phyloP scores from a whole-genome alignment of 305 asterid genomes.

The Solanum hybrid region DNA sequence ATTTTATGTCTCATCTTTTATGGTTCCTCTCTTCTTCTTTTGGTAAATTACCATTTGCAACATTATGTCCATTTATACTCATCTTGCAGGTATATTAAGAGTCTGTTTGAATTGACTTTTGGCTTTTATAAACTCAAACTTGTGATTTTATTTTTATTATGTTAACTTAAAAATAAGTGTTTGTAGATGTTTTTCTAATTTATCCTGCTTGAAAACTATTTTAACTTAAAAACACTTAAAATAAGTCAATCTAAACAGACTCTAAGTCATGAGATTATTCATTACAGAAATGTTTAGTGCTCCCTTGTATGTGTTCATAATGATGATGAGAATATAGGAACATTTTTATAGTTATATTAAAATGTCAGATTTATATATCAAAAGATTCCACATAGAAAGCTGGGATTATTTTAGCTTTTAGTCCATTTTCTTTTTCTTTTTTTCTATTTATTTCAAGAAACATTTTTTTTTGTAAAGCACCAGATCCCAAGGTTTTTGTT shows the following conservation, averaged over 20 bases:
- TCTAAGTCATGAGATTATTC: neutral
- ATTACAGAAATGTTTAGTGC: neutral
- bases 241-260: neutral
- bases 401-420: slow-evolving; percentile 17
- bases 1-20: neutral
- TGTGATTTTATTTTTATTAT: neutral
- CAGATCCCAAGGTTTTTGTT: slow-evolving; percentile 44
- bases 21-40: neutral
- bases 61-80: neutral
- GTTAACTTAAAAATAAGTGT: neutral
- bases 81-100: neutral
- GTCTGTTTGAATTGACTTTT: neutral
- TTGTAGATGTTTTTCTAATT: neutral
- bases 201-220: neutral
- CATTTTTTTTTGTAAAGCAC: slow-evolving; percentile 8
- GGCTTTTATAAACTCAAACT: rapidly evolving
- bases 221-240: neutral
- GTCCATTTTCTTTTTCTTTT: neutral
- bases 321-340: neutral
- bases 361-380: slow-evolving; percentile 8
- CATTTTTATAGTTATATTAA: neutral
- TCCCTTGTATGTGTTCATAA: neutral
- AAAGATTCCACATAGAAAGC: slow-evolving; percentile 35
- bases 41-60: neutral
- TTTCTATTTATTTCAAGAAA: neutral